Conservation (phyloP, 345 rosid species). For the Streptanthus diversifolius region DNA sequence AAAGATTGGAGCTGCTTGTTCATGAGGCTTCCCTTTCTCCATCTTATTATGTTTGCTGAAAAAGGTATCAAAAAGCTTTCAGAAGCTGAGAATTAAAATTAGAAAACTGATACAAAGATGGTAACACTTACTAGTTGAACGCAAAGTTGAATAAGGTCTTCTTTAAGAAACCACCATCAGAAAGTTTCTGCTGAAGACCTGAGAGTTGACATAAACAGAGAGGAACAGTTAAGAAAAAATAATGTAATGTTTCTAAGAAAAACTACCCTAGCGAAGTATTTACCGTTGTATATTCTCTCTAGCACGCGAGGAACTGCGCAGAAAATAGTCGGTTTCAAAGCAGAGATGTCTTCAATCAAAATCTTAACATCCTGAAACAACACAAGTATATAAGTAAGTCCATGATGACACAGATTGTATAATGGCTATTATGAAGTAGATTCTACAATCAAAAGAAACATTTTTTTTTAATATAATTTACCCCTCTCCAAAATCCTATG, state of each 20-base stretch:
- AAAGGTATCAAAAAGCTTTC: background rate
- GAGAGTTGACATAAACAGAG: background rate
- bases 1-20: slow-evolving; percentile 72
- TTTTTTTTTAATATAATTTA: slow-evolving; percentile 45
- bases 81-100: background rate
- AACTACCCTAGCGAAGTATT: slow-evolving; percentile 5
- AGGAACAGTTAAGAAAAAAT: background rate
- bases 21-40: slow-evolving; percentile 60
- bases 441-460: background rate
- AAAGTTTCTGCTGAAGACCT: slow-evolving; percentile 76
- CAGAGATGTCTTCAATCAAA: slow-evolving; percentile 80
- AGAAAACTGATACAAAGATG: background rate
- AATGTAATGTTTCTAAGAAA: background rate
- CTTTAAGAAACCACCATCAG: slow-evolving; percentile 59
- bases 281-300: slow-evolving; percentile 79
- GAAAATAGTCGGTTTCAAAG: slow-evolving; percentile 83
- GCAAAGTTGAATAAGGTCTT: slow-evolving; percentile 67
- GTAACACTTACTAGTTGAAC: slow-evolving; percentile 59
- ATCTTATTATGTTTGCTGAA: slow-evolving; percentile 64
- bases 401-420: background rate
- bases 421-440: background rate
- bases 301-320: slow-evolving; percentile 99
- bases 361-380: slow-evolving; percentile 76
- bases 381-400: background rate
- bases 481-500: slow-evolving; percentile 97